These are phyloP conservation scores for Paecilomyces fulvus DNA, from an alignment of 2,329 filamentous ascomycete species.

Conservation along the genomic window DNA sequence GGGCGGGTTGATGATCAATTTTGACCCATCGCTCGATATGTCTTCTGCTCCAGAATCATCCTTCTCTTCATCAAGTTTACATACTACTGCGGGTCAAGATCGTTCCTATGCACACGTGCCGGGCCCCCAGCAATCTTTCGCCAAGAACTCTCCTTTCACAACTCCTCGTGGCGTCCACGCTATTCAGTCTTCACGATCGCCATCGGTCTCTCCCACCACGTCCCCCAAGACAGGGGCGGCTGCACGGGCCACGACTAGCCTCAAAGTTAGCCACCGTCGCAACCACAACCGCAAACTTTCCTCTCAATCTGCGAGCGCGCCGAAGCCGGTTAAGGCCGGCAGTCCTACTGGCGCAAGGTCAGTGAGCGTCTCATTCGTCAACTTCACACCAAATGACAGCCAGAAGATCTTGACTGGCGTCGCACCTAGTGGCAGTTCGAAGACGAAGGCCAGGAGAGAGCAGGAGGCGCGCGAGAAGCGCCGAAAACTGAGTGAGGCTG, in stretches of 20 bases:
- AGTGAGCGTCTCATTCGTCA: constrained; percentile 63
- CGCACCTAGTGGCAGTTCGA: constrained; percentile 80
- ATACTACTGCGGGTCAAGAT: constrained; percentile 10
- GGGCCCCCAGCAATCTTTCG: constrained; percentile 10
- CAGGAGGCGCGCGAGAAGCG: constrained; percentile 76
- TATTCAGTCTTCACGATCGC: constrained; percentile 23
- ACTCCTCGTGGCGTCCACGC: constrained; percentile 16
- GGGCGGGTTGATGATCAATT: constrained; percentile 33
- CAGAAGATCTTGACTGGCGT: constrained; percentile 77
- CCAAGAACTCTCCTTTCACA: constrained; percentile 20
- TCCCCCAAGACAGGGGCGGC: constrained; percentile 20
- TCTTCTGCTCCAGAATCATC: constrained; percentile 18
- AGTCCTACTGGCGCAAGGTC: constrained; percentile 28
- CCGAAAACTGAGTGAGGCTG: constrained; percentile 36
- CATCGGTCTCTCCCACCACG: constrained; percentile 29
- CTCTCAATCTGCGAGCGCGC: constrained; percentile 22
- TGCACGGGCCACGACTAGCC: constrained; percentile 17
- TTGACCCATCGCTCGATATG: constrained; percentile 29
- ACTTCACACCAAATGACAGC: constrained; percentile 77
- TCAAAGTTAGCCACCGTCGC: constrained; percentile 26
- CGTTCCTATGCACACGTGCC: constrained; percentile 11
- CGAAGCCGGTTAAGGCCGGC: constrained; percentile 22
- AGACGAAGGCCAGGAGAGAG: constrained; percentile 89
- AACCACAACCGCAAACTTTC: constrained; percentile 34
- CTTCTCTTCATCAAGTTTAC: constrained; percentile 17